Evolutionary conservation across 306 rosid genomes (phyloP), one percentile per base, ranked within the genome.

Genomic region (Glycine soja): DNA sequence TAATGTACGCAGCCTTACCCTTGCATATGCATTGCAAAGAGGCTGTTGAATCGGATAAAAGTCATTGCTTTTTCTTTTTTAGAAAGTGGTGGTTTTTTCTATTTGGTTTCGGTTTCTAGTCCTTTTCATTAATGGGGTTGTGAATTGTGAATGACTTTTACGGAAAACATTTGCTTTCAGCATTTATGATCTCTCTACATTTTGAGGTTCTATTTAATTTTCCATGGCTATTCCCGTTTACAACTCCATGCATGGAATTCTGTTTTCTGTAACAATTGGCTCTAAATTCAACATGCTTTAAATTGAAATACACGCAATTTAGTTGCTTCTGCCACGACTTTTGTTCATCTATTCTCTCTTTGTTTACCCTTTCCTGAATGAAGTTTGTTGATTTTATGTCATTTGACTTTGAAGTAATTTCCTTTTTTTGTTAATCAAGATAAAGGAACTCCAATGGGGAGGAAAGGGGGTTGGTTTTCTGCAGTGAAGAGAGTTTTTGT

Each of bases 381-480:
- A 78, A 56, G 24, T 67, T 30, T 62, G 16, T 75, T 62, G 42
- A 42, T 81, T 69, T 66, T 43, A 69, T 72, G 50, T 24, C 13
- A 34, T 70, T 68, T 74, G 57, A 56, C 16, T 56, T 38, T 75
- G 46, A 81, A 46, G 32, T 36, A 61, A 36, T 3, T 65, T n/a
- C 16, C 52, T 58, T 53, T 36, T 24, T 24, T 24, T 76, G 15
- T 34, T 11, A 8, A 66, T 68, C 7, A 69, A 84, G 84, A 24
- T 24, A 24, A 24, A 24, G 30, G 30, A 75, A 12, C 58, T 77
- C 80, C 66, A 87, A 95, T 96, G 99, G 99, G 97, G 89, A 93
- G 88, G 92, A 93, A 82, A 88, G 97, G 98, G 79, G 74, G 76
- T 75, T 96, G 98, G 92, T 91, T 96, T 86, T 87, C 94, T 85